Base-by-base conservation (phyloP, 2,329 filamentous ascomycete species). In the Claviceps fusiformis region DNA sequence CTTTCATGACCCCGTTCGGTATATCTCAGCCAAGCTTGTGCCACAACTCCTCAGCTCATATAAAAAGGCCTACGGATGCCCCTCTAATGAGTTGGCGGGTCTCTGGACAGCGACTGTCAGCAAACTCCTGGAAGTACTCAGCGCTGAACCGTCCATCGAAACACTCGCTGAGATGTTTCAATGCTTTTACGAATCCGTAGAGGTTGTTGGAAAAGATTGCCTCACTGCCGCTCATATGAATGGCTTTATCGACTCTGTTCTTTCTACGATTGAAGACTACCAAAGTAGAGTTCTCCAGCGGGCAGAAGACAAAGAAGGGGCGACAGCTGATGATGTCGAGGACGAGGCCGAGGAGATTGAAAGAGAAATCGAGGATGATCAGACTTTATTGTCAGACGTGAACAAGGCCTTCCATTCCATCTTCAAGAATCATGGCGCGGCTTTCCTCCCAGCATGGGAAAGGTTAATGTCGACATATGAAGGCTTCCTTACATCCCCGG, bases 371-470 rank as follows among this genome's bases (percentile, higher is more conserved):
- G 93, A 98, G 69, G 93, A 98, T 62, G 93, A 98, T 67, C 92
- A 97, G 71, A 95, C 90, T 27, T 78, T 98, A 19, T 79, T 98
- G 47, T 95, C 91, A 1, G 93, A 98, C 67, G 98, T 98, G 93
- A 98, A 98, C 81, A 98, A 98, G 77, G 92, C 93, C 0, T 98
- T 95, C 80, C 93, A 98, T 72, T 92, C 90, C 58, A 89, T 98
- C 61, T 98, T 98, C 79, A 97, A 97, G 77, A 91, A 95, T 73
- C 90, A 96, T 68, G 88, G 89, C 29, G 78, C 83, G 10, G 75
- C 79, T 11, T 98, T 98, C 77, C 78, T 98, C 54, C 86, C 84
- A 5, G 77, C 89, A 46, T 98, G 92, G 91, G 87, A 95, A 67
- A 81, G 82, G 54, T 78, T 98, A 29, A 82, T 95, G 69, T 75